These are phyloP conservation scores for Clavispora fructus DNA, from an alignment of 805 yeast species.

Conservation along the genomic window DNA sequence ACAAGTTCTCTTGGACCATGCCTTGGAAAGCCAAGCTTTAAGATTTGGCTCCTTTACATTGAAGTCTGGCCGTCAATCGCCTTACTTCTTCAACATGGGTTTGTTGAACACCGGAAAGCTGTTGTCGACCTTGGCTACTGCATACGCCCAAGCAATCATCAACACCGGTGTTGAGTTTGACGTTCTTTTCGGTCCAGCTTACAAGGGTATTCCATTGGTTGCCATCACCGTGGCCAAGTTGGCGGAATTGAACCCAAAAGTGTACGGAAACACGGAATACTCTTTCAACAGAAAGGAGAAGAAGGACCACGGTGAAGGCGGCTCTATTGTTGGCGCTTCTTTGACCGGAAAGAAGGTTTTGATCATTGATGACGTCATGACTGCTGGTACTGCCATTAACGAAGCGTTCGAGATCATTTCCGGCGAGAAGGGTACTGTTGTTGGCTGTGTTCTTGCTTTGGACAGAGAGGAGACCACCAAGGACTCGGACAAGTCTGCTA, in stretches of 20 bases:
- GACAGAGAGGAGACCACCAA: constrained; percentile 91
- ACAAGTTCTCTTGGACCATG: constrained; percentile 69
- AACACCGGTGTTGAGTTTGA: constrained; percentile 80
- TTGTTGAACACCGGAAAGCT: constrained; percentile 76
- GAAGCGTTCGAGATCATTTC: constrained; percentile 84
- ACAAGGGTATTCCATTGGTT: constrained; percentile 94
- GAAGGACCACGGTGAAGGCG: constrained; percentile 98
- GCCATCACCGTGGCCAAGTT: constrained; percentile 90
- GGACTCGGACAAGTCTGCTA: constrained; percentile 66
- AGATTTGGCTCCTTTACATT: constrained; percentile 85
- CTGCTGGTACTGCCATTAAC: constrained; percentile 96
- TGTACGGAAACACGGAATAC: constrained; percentile 69
- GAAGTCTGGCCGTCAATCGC: constrained; percentile 91
- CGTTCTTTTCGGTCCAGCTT: constrained; percentile 94
- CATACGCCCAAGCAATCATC: constrained; percentile 86
- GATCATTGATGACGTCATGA: constrained; percentile 95
- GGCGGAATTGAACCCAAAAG: constrained; percentile 82
- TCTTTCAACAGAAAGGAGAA: constrained; percentile 96
- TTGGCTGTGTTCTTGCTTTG: constrained; percentile 83
- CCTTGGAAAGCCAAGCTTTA: constrained; percentile 76
- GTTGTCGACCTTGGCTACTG: constrained; percentile 74
- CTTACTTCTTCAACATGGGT: constrained; percentile 84
- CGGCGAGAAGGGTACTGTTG: constrained; percentile 64
- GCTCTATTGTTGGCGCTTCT: constrained; percentile 81
- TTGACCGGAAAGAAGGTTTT: constrained; percentile 68